phyloP scores from a whole-genome alignment of 768 basidiomycete genomes.

The Podaxis sp. region DNA sequence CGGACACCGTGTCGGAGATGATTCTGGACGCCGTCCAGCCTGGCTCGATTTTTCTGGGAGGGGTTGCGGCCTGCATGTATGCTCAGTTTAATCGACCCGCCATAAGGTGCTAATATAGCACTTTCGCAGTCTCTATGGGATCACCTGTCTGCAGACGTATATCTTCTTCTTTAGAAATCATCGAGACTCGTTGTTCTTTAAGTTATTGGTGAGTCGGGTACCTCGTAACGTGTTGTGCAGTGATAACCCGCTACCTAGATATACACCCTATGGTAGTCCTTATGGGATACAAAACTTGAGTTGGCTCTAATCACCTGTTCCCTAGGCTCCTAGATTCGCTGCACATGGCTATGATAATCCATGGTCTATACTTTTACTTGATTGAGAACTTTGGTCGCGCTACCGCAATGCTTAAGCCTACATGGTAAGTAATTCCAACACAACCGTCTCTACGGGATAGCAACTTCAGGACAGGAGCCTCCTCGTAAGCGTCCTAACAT shows the following conservation, averaged over 20 bases:
- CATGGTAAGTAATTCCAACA: slow-evolving; percentile 24
- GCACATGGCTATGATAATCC: slow-evolving; percentile 31
- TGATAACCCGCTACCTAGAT: slow-evolving; percentile 17
- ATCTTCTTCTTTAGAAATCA: slow-evolving; percentile 34
- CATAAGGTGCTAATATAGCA: background rate
- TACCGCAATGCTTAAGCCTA: slow-evolving; percentile 21
- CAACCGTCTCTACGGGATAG: background rate
- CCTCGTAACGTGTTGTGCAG: background rate
- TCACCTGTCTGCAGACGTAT: slow-evolving; percentile 39
- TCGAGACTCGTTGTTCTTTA: slow-evolving; percentile 28
- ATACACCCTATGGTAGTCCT: slow-evolving; percentile 24
- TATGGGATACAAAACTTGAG: too few relatives aligned
- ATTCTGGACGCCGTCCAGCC: background rate
- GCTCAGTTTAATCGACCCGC: background rate
- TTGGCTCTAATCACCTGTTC: background rate
- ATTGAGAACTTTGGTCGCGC: slow-evolving; percentile 32
- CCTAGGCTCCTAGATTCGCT: slow-evolving; percentile 34
- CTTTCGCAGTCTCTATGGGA: slow-evolving; percentile 38
- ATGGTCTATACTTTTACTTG: slow-evolving; percentile 34
- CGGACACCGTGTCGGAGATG: background rate
- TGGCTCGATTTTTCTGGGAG: background rate
- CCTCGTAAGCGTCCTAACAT: background rate
- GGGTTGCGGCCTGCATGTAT: background rate
- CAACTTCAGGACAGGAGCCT: slow-evolving; percentile 1
- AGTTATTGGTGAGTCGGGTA: slow-evolving; percentile 25